Base-by-base conservation (phyloP, 1,284 basidiomycete species). In the Papiliotrema laurentii region DNA sequence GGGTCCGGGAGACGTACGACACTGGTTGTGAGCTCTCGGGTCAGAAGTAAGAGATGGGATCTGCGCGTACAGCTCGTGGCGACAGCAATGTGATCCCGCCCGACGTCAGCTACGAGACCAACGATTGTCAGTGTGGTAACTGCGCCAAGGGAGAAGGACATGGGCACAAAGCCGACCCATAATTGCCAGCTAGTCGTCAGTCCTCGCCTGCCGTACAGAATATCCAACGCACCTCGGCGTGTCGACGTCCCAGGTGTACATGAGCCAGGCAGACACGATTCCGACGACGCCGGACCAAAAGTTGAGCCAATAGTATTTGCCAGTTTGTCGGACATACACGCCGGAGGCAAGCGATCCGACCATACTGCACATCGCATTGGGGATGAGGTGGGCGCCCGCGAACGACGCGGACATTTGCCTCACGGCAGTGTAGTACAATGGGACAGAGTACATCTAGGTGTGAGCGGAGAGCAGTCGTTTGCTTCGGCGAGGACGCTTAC, bases 351-450 rank as follows among this genome's bases (percentile, higher is more conserved):
- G 80, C 53, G 88, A 91, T 22, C 89, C 89, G 2, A 80, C 75
- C 16, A 88, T 85, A 47, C 91, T 80, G 43, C 85, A 83, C 54
- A 91, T 82, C 43, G 88, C 89, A 75, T 91, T 89, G 25, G 91
- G 91, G 41, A 96, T 78, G 30, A 96, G 73, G 75, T 91, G 91
- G 18, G 86, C 48, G 81, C 88, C 88, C 45, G 89, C 81, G 53
- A 79, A 76, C 28, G 84, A 81, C 16, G 90, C 80, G 13, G 83
- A 81, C 60, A 82, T 78, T 50, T 89, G 76, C 54, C 81, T 81
- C 38, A 92, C 91, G n/a, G 89, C 84, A 51, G 86, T 85, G 63
- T 89, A 93, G 75, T 88, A 92, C 69, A 92, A 71, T 18, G 89
- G 89, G 26, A 89, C 78, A 61, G 88, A 88, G 73, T 92, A 93